phyloP scores from a whole-genome alignment of 805 yeast species.

The Candida ipomoeae region DNA sequence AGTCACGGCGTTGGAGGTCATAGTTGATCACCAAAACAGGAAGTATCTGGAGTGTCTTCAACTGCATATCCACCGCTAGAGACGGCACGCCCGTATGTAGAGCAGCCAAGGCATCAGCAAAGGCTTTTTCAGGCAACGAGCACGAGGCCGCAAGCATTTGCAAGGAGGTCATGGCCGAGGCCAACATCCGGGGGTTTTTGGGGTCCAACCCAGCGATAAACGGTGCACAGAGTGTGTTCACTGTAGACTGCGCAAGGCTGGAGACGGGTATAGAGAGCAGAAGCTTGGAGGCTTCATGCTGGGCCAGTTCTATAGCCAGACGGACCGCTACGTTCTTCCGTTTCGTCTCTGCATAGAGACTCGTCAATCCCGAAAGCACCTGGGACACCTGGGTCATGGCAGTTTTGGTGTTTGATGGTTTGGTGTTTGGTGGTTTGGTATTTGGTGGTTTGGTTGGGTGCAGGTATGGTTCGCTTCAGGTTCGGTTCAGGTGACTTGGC shows the following conservation, averaged over 20 bases:
- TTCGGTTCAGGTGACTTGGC: too few relatives aligned
- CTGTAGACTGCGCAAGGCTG: slow-evolving; percentile 40
- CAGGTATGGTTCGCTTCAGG: too few relatives aligned
- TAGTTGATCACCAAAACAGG: slow-evolving; percentile 72
- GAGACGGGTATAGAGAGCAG: slow-evolving; percentile 1
- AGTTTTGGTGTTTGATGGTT: neutral
- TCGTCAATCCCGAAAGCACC: slow-evolving; percentile 48
- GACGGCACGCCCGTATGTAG: neutral
- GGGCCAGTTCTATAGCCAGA: slow-evolving; percentile 34
- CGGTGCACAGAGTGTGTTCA: slow-evolving; percentile 44
- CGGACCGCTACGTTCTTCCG: slow-evolving; percentile 68
- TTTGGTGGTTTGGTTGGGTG: too few relatives aligned
- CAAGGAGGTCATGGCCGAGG: slow-evolving; percentile 68
- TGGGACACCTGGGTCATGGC: slow-evolving; percentile 16
- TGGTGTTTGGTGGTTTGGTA: too few relatives aligned
- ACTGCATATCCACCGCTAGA: slow-evolving; percentile 70
- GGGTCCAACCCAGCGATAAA: slow-evolving; percentile 69
- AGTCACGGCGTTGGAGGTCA: slow-evolving; percentile 30
- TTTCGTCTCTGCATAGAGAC: slow-evolving; percentile 63
- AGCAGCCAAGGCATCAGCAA: neutral
- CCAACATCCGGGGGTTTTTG: slow-evolving; percentile 67
- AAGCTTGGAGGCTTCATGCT: slow-evolving; percentile 13
- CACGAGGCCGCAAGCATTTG: slow-evolving; percentile 54
- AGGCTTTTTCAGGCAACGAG: slow-evolving; percentile 42
- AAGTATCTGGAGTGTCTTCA: slow-evolving; percentile 77